Base-by-base conservation (phyloP, 2,329 filamentous ascomycete species). In the Pyricularia pennisetigena region DNA sequence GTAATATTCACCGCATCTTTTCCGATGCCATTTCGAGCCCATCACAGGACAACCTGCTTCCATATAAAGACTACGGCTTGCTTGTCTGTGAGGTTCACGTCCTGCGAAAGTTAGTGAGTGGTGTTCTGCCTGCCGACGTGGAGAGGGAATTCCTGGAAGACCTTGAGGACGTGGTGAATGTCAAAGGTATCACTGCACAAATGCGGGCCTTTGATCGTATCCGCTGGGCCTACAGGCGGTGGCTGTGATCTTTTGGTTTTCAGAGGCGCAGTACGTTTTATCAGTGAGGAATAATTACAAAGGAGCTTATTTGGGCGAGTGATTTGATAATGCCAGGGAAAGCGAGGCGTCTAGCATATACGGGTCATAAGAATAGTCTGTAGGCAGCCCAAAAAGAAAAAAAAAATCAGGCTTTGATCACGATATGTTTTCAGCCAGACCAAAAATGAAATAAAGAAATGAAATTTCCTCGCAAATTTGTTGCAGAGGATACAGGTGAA, bases 51-150 rank as follows among this genome's bases (percentile, higher is more conserved):
- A 90, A 89, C 74, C 85, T 94, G 70, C 82, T 98, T 65, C 90
- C 90, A 1, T 97, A 97, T 82, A 96, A 94, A 78, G 93, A 98
- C 73, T 93, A 97, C 73, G 95, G 95, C 1, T 81, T 97, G 69
- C 81, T 99, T 61, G 83, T 99, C 4, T 97, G 93, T 76, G 94
- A 99, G 76, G 90, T 94, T 4, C 93, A 98, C 73, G 85, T 93
- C 32, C 82, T 99, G 67, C 87, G 93, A 64, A 86, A 86, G 72
- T 84, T 90, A 63, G 90, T 90, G 1, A 82, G 82, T 67, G 82
- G 80, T 26, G 79, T 93, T 59, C 86, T 98, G 72, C 93, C 93
- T 0, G 83, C 86, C 1, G 86, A 91, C 62, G 85, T 96, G 14
- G 88, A 90, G 74, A 88, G 89, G 73, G 94, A 97, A 73, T 97